Conservation (phyloP, 345 rosid genomes). For the Nephelium lappaceum region DNA sequence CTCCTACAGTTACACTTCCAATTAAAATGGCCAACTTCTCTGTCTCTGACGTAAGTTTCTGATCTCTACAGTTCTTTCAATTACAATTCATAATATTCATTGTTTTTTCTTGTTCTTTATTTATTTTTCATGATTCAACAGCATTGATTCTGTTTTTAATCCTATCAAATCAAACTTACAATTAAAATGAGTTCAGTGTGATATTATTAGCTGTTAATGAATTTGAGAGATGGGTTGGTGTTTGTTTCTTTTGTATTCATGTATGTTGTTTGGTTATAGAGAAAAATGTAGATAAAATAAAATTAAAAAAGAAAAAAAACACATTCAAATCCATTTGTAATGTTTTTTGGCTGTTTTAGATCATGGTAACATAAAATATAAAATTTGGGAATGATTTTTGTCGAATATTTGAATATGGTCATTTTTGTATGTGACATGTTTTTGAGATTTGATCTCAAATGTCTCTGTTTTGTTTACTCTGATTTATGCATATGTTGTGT, state of each 20-base stretch:
- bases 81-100: not conserved
- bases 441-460: not conserved
- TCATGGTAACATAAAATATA: not conserved
- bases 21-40: slow-evolving; percentile 33
- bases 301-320: not conserved
- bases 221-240: not conserved
- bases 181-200: not conserved
- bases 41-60: slow-evolving; percentile 27
- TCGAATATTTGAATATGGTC: not conserved
- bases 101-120: too few relatives aligned
- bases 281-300: not conserved
- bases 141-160: not conserved
- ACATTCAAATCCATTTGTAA: not conserved
- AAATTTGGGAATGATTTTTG: not conserved
- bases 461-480: not conserved
- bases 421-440: not conserved
- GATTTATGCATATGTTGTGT: not conserved
- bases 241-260: not conserved
- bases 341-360: not conserved
- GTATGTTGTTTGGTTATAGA: not conserved
- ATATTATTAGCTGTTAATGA: not conserved
- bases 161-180: not conserved
- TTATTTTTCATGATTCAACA: not conserved
- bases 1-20: not conserved
- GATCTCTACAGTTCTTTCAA: not conserved